Conservation (phyloP, 1,139 yeast genomes). For the Kodamaea sp. region DNA sequence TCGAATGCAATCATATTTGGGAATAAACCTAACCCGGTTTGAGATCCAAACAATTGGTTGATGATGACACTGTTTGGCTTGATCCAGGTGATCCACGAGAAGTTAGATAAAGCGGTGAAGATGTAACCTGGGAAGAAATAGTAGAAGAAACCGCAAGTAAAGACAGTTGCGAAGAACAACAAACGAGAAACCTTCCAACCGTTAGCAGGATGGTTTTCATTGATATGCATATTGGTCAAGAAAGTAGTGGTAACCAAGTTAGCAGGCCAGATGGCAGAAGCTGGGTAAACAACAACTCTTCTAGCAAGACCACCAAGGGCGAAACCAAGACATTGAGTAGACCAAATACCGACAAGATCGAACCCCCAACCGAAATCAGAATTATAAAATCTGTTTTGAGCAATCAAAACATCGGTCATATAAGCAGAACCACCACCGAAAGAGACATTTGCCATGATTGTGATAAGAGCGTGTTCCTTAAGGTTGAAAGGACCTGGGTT, state of each 20-base stretch:
- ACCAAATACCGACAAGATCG: constrained; percentile 46
- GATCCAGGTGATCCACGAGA: constrained; percentile 32
- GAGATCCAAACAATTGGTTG: constrained; percentile 59
- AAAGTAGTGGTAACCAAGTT: constrained; percentile 46
- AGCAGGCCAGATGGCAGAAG: constrained; percentile 67
- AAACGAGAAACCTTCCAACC: constrained; percentile 42
- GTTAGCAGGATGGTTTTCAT: constrained; percentile 52
- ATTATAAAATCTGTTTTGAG: constrained; percentile 50
- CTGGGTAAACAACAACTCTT: constrained; percentile 57
- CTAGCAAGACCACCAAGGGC: constrained; percentile 60
- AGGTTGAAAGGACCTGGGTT: constrained; percentile 66
- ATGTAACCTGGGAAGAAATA: constrained; percentile 44
- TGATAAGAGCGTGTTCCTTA: constrained; percentile 63
- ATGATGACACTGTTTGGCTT: constrained; percentile 42
- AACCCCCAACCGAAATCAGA: constrained; percentile 50
- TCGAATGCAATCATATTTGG: constrained; percentile 45
- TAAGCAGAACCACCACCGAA: constrained; percentile 61
- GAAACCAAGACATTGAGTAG: constrained; percentile 62
- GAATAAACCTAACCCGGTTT: constrained; percentile 58
- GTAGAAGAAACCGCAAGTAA: constrained; percentile 29
- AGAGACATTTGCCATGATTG: constrained; percentile 58
- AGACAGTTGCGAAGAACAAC: constrained; percentile 29
- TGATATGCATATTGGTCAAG: constrained; percentile 58
- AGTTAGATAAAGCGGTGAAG: constrained; percentile 20
- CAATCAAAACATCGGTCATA: constrained; percentile 56